phyloP scores from a whole-genome alignment of 768 basidiomycete species.

The Rossbeevera mucosa region DNA sequence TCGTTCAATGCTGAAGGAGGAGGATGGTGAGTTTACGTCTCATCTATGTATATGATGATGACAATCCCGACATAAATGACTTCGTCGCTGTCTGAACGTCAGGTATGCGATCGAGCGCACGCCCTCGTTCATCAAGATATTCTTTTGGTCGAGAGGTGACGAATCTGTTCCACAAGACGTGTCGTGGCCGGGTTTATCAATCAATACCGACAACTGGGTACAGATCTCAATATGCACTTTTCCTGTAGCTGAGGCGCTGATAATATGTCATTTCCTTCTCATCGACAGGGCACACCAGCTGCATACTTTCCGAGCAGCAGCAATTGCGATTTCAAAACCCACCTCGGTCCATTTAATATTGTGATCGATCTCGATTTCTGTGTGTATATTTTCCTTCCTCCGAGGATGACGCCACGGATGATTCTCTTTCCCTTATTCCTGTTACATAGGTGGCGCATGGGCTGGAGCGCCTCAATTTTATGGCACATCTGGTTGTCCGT shows the following conservation, averaged over 20 bases:
- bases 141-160: conserved; percentile 36
- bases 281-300: conserved; percentile 47
- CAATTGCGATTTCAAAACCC: conserved; percentile 50
- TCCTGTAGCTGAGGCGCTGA: background rate
- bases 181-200: conserved; percentile 12
- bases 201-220: conserved; percentile 27
- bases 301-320: conserved; percentile 57
- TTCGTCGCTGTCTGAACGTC: background rate
- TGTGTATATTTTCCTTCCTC: conserved; percentile 3
- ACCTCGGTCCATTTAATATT: conserved; percentile 58
- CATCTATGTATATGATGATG: background rate
- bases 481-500: conserved; percentile 21
- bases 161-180: conserved; percentile 32
- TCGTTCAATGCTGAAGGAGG: conserved; percentile 34
- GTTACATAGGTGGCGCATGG: conserved; percentile 25
- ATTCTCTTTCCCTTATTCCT: background rate
- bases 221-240: background rate
- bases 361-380: conserved; percentile 49
- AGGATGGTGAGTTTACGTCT: conserved; percentile 29
- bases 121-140: conserved; percentile 33
- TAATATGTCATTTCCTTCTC: background rate
- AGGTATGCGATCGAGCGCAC: conserved; percentile 38
- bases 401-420: background rate
- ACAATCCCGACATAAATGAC: background rate
- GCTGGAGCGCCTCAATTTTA: conserved; percentile 22